Evolutionary conservation across 768 basidiomycete genomes (phyloP), one percentile per base, ranked within the genome.

Genomic region (Lactarius sanguifluus): DNA sequence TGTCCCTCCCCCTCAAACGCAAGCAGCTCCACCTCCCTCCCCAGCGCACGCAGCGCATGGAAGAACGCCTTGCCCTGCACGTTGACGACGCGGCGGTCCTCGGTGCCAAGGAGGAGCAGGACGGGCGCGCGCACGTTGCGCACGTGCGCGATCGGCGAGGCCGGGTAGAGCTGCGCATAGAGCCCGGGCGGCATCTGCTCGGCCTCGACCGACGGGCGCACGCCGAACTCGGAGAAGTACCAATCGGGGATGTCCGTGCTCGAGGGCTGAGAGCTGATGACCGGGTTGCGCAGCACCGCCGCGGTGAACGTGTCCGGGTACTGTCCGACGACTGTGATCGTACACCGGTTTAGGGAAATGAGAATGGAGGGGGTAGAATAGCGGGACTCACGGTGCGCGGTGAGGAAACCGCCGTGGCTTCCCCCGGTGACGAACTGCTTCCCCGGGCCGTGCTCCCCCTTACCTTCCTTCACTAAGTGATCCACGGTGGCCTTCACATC

Each of bases 171-270:
- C 32, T 61, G 61, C 25, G 50, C 55, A 54, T 76, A 73, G 6
- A 77, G 65, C 16, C 32, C 64, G 0, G 70, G 70, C 9, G 70
- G 56, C 61, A 69, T 52, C 61, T 70, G 64, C 10, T 69, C 69
- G 57, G 36, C 57, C 38, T 61, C 64, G 9, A 47, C 54, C 18
- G 65, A 57, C 1, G 62, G 61, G 8, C 66, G 59, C 30, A 72
- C 34, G 9, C 64, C 72, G 36, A 73, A 71, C 59, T 79, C 77
- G 52, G 28, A 56, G 66, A 70, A 73, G 23, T 69, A 76, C 78
- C 77, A 78, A 47, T 78, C 77, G 2, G 77, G 77, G 54, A 78
- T 78, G 64, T 79, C 78, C 6, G 73, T 75, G 38, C 67, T 68
- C 5, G 64, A 36, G 1, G 70, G 70, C 50, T 73, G 76, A 16